A percentile compares a stretch with the other conserved stretches of the same genome.
Evolutionary conservation across 345 rosid genomes (phyloP).

Genomic region (Sapria himalayana): DNA sequence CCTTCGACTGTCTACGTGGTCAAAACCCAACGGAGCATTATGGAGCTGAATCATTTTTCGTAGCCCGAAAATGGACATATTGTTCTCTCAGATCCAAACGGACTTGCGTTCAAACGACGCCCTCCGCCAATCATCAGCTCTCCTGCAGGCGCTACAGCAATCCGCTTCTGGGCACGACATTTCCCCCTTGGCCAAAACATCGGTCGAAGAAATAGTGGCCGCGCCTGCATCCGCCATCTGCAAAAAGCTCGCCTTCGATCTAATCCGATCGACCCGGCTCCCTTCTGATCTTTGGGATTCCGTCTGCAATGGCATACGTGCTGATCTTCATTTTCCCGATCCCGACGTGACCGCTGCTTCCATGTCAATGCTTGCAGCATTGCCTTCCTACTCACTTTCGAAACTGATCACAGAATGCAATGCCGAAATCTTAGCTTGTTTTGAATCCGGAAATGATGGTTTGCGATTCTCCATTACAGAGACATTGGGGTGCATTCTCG

Average conservation of each 20-base stretch:
- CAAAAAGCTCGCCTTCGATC: conserved; percentile 87
- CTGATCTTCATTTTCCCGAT: conserved; percentile 83
- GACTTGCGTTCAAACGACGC: conserved; percentile 98
- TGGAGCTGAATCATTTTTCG: too few species aligned
- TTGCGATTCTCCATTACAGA: conserved; percentile 73
- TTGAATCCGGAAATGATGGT: conserved; percentile 51
- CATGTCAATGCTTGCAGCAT: conserved; percentile 68
- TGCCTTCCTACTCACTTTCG: conserved; percentile 65
- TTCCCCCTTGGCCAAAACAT: conserved; percentile 73
- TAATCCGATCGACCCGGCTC: conserved; percentile 86
- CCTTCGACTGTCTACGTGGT: too few species aligned
- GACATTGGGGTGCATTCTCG: conserved; percentile 76
- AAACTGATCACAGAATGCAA: conserved; percentile 54
- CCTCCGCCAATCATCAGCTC: conserved; percentile 80
- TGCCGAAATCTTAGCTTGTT: conserved; percentile 56
- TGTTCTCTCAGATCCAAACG: conserved; percentile 94
- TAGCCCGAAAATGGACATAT: conserved; percentile 73
- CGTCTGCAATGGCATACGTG: conserved; percentile 54
- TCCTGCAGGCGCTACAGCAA: conserved; percentile 87
- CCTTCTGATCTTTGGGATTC: conserved; percentile 93
- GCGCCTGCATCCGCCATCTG: conserved; percentile 92
- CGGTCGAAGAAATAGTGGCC: conserved; percentile 86
- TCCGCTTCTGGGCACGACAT: conserved; percentile 91
- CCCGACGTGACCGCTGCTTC: conserved; percentile 91
- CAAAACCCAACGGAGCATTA: too few species aligned